Percentiles rank a stretch among this genome's conserved stretches.
Evolutionary conservation across 495 filamentous ascomycete species (phyloP).

Genomic region (Thermochaetoides thermophila): DNA sequence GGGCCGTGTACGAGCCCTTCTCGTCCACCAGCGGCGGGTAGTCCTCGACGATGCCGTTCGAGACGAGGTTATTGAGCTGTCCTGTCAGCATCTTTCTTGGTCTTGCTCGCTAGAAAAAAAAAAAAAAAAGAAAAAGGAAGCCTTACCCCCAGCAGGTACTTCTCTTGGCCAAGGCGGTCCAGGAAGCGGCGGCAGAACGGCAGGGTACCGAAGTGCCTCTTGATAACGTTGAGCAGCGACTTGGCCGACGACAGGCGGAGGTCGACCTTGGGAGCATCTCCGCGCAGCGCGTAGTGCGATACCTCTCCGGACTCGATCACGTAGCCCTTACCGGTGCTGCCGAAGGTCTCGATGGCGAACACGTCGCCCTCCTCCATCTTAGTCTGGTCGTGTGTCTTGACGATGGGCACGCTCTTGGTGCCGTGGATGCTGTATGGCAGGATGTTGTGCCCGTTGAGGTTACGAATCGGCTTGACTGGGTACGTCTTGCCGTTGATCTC

Average conservation of each 20-base stretch:
- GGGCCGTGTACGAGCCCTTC: conserved; percentile 90
- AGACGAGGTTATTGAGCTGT: conserved; percentile 77
- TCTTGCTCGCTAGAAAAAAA: too few species aligned
- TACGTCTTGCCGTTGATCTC: conserved; percentile 62
- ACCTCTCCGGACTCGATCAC: conserved; percentile 71
- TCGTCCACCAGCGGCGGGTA: conserved; percentile 83
- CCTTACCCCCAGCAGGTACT: conserved; percentile 70
- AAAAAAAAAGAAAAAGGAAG: too few species aligned
- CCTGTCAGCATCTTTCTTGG: not conserved
- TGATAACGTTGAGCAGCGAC: conserved; percentile 68
- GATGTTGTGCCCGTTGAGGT: conserved; percentile 84
- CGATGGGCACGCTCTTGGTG: conserved; percentile 75
- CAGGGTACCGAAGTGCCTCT: conserved; percentile 83
- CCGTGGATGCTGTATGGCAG: conserved; percentile 77
- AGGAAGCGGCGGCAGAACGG: conserved; percentile 78
- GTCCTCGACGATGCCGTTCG: conserved; percentile 69
- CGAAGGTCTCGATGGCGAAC: conserved; percentile 90
- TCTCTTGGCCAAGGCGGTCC: conserved; percentile 73
- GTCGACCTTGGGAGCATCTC: conserved; percentile 50
- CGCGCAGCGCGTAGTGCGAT: conserved; percentile 59
- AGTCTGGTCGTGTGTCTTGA: conserved; percentile 63
- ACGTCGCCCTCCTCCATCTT: conserved; percentile 93
- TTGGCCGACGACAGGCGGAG: conserved; percentile 64
- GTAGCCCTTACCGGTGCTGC: conserved; percentile 78
- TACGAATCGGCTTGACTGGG: conserved; percentile 74